phyloP scores from a whole-genome alignment of 2,329 filamentous ascomycete genomes.

The Stemphylium vesicarium region DNA sequence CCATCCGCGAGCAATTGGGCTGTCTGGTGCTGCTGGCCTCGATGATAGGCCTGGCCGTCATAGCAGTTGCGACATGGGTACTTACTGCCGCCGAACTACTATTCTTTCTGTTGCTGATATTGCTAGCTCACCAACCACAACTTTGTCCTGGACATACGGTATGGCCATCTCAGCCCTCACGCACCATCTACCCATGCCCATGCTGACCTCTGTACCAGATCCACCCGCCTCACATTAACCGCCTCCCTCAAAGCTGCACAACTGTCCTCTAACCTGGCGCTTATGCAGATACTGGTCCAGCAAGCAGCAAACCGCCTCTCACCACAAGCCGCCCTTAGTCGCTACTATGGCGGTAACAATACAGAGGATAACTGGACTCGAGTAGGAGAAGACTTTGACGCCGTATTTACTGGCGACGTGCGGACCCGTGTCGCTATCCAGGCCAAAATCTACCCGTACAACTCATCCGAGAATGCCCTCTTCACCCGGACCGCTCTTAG shows the following conservation, averaged over 20 bases:
- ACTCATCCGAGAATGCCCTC: conserved; percentile 60
- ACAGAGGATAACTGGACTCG: conserved; percentile 63
- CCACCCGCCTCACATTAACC: conserved; percentile 73
- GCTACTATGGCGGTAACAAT: conserved; percentile 64
- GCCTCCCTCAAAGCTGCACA: conserved; percentile 87
- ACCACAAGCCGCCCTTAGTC: conserved; percentile 59
- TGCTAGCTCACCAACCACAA: conserved; percentile 64
- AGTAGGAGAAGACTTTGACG: conserved; percentile 70
- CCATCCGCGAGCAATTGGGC: conserved; percentile 86
- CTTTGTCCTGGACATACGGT: conserved; percentile 65
- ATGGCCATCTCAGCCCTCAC: conserved; percentile 11
- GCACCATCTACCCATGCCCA: neutral
- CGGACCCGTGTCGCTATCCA: conserved; percentile 65
- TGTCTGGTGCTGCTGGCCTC: conserved; percentile 78
- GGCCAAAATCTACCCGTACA: conserved; percentile 73
- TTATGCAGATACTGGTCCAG: conserved; percentile 76
- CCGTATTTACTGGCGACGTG: conserved; percentile 69
- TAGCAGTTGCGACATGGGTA: conserved; percentile 75
- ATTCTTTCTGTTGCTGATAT: conserved; percentile 9
- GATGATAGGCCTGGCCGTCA: conserved; percentile 75
- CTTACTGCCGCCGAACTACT: neutral
- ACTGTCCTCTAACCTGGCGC: conserved; percentile 76
- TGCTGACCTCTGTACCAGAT: conserved; percentile 38
- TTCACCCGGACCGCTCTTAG: conserved; percentile 56
- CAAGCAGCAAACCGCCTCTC: conserved; percentile 71